Percentiles rank a stretch among this genome's conserved stretches.
Conservation (phyloP, 352 stramenopile genomes). For the Phytophthora fragariaefolia region DNA sequence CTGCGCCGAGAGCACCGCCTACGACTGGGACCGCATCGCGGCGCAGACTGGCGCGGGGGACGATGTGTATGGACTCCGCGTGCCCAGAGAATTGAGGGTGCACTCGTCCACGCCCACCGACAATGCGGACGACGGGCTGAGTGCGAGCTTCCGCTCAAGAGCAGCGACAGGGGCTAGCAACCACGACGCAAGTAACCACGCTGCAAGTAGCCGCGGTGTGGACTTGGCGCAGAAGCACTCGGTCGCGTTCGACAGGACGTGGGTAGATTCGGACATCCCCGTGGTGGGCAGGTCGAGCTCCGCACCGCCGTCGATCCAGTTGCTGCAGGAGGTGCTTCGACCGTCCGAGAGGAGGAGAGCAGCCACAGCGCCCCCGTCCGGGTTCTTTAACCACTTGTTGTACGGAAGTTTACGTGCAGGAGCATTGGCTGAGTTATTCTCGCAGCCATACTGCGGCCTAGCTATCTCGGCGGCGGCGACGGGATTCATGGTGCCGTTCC, state of each 20-base stretch:
- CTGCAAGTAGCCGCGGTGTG: too few species aligned
- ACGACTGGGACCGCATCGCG: constrained; percentile 52
- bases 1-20: constrained; percentile 35
- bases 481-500: constrained; percentile 75
- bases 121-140: constrained; percentile 32
- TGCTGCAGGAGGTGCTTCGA: constrained; percentile 60
- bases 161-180: constrained; percentile 20
- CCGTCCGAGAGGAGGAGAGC: constrained; percentile 50
- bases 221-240: constrained; percentile 62
- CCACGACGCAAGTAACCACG: not conserved
- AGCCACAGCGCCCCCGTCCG: constrained; percentile 50
- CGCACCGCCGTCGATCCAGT: constrained; percentile 64
- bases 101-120: constrained; percentile 38
- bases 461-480: constrained; percentile 58
- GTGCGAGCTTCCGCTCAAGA: constrained; percentile 19
- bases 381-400: constrained; percentile 78
- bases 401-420: constrained; percentile 73
- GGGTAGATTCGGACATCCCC: constrained; percentile 54
- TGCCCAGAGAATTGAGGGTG: constrained; percentile 30
- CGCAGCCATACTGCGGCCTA: constrained; percentile 64
- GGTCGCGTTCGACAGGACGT: constrained; percentile 63
- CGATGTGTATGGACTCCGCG: constrained; percentile 29
- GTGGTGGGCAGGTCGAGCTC: constrained; percentile 66
- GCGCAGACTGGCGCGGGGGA: constrained; percentile 24
- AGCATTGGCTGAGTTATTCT: constrained; percentile 63